phyloP scores from a whole-genome alignment of 192 early-diverging fungal species.

The Gonapodya prolifera region DNA sequence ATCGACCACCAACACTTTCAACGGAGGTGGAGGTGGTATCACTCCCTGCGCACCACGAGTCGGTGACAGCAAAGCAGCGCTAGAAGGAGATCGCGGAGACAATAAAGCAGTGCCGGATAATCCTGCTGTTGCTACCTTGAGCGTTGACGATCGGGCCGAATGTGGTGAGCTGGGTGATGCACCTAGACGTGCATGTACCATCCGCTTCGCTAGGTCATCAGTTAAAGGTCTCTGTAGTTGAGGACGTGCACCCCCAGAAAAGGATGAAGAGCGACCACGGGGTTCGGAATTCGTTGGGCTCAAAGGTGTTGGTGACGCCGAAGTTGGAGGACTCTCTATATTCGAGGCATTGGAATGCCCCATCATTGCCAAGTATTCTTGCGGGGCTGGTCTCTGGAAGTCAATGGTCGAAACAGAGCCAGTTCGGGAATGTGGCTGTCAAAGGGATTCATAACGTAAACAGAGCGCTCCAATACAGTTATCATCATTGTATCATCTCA shows the following conservation, averaged over 20 bases:
- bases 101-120: too few relatives aligned
- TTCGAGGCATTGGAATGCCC: slow-evolving; percentile 20
- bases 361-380: slow-evolving; percentile 48
- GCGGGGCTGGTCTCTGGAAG: not conserved
- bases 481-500: slow-evolving; percentile 68
- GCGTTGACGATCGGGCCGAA: not conserved
- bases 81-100: too few relatives aligned
- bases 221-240: not conserved
- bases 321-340: too few relatives aligned
- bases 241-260: not conserved
- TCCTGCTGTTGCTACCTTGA: not conserved
- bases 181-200: not conserved
- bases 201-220: not conserved
- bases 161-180: not conserved
- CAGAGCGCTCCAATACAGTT: slow-evolving; percentile 57
- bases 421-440: not conserved
- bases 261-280: not conserved
- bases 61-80: too few relatives aligned
- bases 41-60: not conserved
- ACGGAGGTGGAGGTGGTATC: not conserved
- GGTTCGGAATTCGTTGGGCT: too few relatives aligned
- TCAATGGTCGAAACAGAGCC: not conserved
- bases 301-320: too few relatives aligned
- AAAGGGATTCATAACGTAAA: slow-evolving; percentile 9
- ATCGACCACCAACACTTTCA: slow-evolving; percentile 63